A percentile compares a stretch with the other conserved stretches of the same genome.
These are phyloP conservation scores for Anisodus tanguticus DNA, from an alignment of 257 asterid genomes.

Conservation along the genomic window DNA sequence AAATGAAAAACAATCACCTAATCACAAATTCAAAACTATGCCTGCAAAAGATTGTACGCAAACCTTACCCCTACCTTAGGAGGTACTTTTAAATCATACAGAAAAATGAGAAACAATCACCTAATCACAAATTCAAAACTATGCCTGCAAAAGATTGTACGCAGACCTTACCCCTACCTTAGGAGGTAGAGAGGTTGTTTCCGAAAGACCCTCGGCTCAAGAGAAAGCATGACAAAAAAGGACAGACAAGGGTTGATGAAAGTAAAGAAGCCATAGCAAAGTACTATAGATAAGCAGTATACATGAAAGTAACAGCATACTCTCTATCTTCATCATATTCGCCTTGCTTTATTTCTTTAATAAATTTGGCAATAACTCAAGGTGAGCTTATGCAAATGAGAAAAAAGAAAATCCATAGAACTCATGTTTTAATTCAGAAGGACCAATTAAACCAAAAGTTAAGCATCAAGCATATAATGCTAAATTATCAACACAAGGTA, in stretches of 20 bases:
- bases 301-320: not conserved
- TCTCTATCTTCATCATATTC: not conserved
- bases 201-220: too few species aligned
- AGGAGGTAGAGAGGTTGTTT: too few species aligned
- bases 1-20: not conserved
- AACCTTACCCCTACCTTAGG: too few species aligned
- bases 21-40: conserved; percentile 3
- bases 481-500: conserved; percentile 5
- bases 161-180: too few species aligned
- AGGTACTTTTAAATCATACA: not conserved
- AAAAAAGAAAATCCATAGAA: not conserved
- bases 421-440: conserved; percentile 6
- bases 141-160: not conserved
- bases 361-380: not conserved
- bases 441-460: not conserved
- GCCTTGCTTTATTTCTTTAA: not conserved
- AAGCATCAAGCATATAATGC: conserved; percentile 7
- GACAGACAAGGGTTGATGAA: too few species aligned
- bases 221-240: too few species aligned
- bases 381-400: not conserved
- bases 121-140: not conserved
- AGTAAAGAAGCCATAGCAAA: too few species aligned
- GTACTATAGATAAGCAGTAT: too few species aligned
- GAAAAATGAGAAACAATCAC: conserved; percentile 8
- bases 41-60: not conserved